Conservation (phyloP, 768 basidiomycete species). For the Tylopilus vinaceipallidus region DNA sequence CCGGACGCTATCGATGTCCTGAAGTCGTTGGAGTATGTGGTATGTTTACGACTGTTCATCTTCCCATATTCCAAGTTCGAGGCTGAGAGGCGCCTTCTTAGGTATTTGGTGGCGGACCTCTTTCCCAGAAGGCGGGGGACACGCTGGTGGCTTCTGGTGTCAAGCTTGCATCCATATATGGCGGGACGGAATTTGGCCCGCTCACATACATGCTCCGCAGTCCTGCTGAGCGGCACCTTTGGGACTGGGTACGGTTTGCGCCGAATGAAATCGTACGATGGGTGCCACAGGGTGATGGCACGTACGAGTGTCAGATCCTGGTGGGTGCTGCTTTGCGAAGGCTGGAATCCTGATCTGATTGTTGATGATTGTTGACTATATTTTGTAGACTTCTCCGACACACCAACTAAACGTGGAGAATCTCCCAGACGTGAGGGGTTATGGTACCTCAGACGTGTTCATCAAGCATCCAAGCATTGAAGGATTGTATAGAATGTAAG, state of each 20-base stretch:
- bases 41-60: slow-evolving; percentile 4
- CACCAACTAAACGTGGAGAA: slow-evolving; percentile 34
- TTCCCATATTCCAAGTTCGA: neutral
- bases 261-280: slow-evolving; percentile 29
- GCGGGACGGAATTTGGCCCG: slow-evolving; percentile 38
- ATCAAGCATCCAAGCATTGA: slow-evolving; percentile 42
- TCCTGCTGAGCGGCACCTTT: slow-evolving; percentile 31
- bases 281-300: slow-evolving; percentile 36
- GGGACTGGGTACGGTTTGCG: slow-evolving; percentile 32
- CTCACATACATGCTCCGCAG: slow-evolving; percentile 16
- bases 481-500: slow-evolving; percentile 43
- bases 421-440: slow-evolving; percentile 37
- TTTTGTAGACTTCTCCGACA: slow-evolving; percentile 25
- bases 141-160: slow-evolving; percentile 34
- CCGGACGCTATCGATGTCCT: slow-evolving; percentile 21
- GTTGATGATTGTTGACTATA: neutral
- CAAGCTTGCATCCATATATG: slow-evolving; percentile 33
- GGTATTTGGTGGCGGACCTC: slow-evolving; percentile 37
- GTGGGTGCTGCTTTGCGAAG: slow-evolving; percentile 17
- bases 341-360: no score
- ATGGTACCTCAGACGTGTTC: slow-evolving; percentile 45
- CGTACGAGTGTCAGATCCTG: slow-evolving; percentile 37
- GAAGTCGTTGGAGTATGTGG: slow-evolving; percentile 17
- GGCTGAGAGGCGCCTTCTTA: slow-evolving; percentile 9
- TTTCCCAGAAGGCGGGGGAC: slow-evolving; percentile 36